phyloP scores from a whole-genome alignment of 75 land plant genomes.

The Isoetes taiwanensis region DNA sequence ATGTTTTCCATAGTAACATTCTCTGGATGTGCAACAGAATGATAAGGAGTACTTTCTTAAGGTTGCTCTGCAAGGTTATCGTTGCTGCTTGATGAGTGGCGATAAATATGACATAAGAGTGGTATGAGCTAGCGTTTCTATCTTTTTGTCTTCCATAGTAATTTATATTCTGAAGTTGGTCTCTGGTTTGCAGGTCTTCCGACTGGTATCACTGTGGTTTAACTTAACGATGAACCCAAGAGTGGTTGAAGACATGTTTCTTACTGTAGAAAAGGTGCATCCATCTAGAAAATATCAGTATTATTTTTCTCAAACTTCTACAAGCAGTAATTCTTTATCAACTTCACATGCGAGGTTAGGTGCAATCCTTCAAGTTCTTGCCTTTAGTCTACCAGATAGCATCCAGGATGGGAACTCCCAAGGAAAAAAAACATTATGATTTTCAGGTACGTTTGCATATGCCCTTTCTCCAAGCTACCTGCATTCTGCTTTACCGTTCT shows the following conservation, averaged over 20 bases:
- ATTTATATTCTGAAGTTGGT: not conserved
- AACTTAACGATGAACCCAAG: slow-evolving; percentile 41
- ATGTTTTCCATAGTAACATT: too few species aligned
- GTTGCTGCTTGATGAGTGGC: slow-evolving; percentile 54
- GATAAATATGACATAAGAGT: slow-evolving; percentile 88
- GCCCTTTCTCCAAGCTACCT: too few species aligned
- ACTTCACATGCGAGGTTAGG: slow-evolving; percentile 39
- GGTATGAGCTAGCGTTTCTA: slow-evolving; percentile 34
- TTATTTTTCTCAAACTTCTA: not conserved
- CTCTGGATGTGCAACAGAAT: too few species aligned
- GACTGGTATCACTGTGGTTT: slow-evolving; percentile 95
- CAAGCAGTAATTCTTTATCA: not conserved
- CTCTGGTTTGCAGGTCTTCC: slow-evolving; percentile 62
- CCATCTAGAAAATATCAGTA: not conserved
- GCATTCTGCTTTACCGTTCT: too few species aligned
- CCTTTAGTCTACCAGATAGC: slow-evolving; percentile 97
- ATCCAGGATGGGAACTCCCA: slow-evolving; percentile 68
- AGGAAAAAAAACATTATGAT: slow-evolving; percentile 38
- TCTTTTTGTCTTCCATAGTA: not conserved
- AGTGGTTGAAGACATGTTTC: slow-evolving; percentile 64
- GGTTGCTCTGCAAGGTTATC: slow-evolving; percentile 66
- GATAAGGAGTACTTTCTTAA: slow-evolving; percentile 66
- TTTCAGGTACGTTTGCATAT: too few species aligned
- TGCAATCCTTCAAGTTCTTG: slow-evolving; percentile 84
- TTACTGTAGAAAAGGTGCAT: slow-evolving; percentile 58